These are phyloP conservation scores for Cryphonectria carpinicola DNA, from an alignment of 2,329 filamentous ascomycete genomes.

Conservation along the genomic window DNA sequence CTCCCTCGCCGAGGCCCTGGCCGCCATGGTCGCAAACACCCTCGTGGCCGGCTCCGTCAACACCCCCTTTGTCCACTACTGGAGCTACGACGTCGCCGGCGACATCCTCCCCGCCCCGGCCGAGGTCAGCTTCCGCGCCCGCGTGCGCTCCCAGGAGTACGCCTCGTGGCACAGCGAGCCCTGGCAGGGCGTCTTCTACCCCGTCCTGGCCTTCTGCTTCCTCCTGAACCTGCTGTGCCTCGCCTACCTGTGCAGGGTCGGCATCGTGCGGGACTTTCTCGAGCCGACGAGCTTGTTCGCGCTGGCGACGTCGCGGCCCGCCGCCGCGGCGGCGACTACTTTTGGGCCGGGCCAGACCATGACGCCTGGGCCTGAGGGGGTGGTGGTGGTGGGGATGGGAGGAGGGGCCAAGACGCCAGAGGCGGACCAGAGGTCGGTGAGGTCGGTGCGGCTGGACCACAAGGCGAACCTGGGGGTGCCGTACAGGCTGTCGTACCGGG, in stretches of 20 bases:
- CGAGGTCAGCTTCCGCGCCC: conserved; percentile 65
- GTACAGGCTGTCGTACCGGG: conserved; percentile 46
- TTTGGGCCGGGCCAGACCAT: neutral
- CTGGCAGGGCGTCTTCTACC: conserved; percentile 70
- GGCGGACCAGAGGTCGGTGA: conserved; percentile 6
- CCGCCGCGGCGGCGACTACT: conserved; percentile 34
- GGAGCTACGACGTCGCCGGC: conserved; percentile 45
- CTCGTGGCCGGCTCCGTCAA: conserved; percentile 63
- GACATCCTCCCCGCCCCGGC: conserved; percentile 46
- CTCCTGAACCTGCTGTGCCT: conserved; percentile 69
- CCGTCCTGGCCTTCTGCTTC: conserved; percentile 68
- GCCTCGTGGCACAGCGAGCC: conserved; percentile 63
- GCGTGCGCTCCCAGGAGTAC: conserved; percentile 69
- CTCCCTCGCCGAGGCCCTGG: conserved; percentile 73
- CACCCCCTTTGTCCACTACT: conserved; percentile 64
- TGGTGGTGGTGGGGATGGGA: conserved; percentile 39
- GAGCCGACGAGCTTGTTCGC: conserved; percentile 78
- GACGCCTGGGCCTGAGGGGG: conserved; percentile 41
- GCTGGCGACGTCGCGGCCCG: conserved; percentile 65
- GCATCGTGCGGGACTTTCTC: conserved; percentile 76
- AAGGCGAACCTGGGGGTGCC: conserved; percentile 44
- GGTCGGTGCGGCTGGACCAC: neutral
- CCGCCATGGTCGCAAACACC: conserved; percentile 70
- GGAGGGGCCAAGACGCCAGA: conserved; percentile 17
- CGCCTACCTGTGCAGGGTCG: conserved; percentile 57